Evolutionary conservation across 176 grass and related monocot genomes (phyloP), one percentile per base, ranked within the genome.

Genomic region (Coix lacrymajobi): DNA sequence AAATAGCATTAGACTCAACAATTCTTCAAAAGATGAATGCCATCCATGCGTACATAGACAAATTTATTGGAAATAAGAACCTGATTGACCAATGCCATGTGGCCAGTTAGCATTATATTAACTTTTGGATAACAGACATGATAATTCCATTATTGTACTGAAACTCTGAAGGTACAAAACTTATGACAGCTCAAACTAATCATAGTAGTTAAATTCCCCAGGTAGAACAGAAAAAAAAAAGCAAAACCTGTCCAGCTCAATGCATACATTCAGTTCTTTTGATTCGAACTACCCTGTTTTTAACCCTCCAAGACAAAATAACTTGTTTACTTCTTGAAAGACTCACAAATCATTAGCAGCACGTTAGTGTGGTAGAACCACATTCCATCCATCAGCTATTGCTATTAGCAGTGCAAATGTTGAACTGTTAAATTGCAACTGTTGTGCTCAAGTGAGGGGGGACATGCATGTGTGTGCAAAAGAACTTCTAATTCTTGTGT

Each of bases 301-400:
- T 3, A 61, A 44, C 17, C 12, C 12, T 80, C 10, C 5, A 45
- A 72, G 14, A 62, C 19, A 68, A 49, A 80, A 80, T 11, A 52
- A 67, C 48, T 6, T 37, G 17, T 33, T 19, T 36, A 68, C 51
- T 33, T 34, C 22, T 66, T 52, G 7, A 72, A 20, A 19, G 38
- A 39, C 33, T 67, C 17, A 37, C 32, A 37, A 41, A 17, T 30
- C 60, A 61, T n/a, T 62, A 31, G 41, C 10, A 62, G 43, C 28
- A 40, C 7, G 34, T 80, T 69, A 56, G 52, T 33, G 52, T 66
- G 44, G 44, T 33, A 67, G 12, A 48, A 37, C 49, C 48, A 15
- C 25, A 52, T 71, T 65, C 39, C 40, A 83, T 63, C 46, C n/a
- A 64, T 56, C 13, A 78, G 17, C 61, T 52, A 77, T 69, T 73